Evolutionary conservation across 1,284 basidiomycete genomes (phyloP), one percentile per base, ranked within the genome.

Genomic region (Marasmius oreades): DNA sequence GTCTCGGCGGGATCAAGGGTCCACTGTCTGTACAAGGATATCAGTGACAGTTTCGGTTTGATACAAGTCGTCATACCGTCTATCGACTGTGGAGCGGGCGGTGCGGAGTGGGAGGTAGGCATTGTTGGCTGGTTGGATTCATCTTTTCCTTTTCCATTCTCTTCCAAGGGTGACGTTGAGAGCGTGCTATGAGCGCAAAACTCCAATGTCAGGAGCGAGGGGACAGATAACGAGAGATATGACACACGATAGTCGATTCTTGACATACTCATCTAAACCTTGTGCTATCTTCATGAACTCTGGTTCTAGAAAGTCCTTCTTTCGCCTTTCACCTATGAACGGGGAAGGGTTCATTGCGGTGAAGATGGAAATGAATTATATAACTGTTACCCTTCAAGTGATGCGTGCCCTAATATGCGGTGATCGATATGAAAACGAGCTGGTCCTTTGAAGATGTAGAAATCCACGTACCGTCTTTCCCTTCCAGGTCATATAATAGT

Each of bases 161-260:
- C n/a, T n/a, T n/a, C n/a, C n/a, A 42, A 11, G 39, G 10, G n/a
- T 42, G 39, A 11, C 39, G 39, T 42, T 42, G 39, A 42, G 16
- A 42, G 4, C 39, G 39, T 42, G 11, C 20, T 16, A 42, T 18
- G 14, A 37, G n/a, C 6, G 39, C n/a, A 20, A 18, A 2, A 42
- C 12, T 42, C 28, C 28, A 31, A 31, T 10, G 28, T 31, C 28
- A 31, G 28, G 16, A n/a, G 20, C 11, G 16, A 42, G 20, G n/a
- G 16, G 5, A 14, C 7, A 20, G n/a, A 20, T 42, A 5, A 42
- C 3, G 39, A 20, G 31, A 26, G 47, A 26, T 1, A 31, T 18
- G 47, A 50, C 24, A 18, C n/a, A 31, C 47, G 47, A 26, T 28
- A 50, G 47, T 11, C 47, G 47, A 14, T 50, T 50, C 47, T 50